Evolutionary conservation across 148 eudicot species (phyloP).

Genomic region (Vaccinium darrowii): DNA sequence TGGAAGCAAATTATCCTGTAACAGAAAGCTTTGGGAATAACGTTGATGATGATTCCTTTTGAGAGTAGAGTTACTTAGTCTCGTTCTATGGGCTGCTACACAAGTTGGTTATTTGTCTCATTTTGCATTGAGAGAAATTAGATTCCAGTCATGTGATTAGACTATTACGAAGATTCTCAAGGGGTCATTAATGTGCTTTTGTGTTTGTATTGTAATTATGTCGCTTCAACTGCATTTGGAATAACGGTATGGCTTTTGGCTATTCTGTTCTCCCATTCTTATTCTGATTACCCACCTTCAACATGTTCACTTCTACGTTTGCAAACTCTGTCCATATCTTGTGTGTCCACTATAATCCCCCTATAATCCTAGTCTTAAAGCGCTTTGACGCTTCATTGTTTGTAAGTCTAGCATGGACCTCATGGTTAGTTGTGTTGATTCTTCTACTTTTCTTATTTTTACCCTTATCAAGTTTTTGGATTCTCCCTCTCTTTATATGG

Average conservation of each 20-base stretch:
- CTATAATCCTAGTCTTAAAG: not conserved
- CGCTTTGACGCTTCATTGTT: not conserved
- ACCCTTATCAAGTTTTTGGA: not conserved
- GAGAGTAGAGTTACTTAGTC: too few species aligned
- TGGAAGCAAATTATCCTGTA: too few species aligned
- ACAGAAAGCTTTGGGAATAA: too few species aligned
- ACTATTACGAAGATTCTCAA: too few species aligned
- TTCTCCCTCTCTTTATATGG: not conserved
- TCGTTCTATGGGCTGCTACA: too few species aligned
- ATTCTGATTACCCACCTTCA: not conserved
- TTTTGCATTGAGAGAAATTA: too few species aligned
- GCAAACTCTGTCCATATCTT: not conserved
- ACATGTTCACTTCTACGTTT: not conserved
- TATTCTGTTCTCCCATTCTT: not conserved
- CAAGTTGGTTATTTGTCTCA: too few species aligned
- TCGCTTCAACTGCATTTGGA: too few species aligned
- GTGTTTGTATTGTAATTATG: too few species aligned
- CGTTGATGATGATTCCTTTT: too few species aligned
- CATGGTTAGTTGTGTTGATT: not conserved
- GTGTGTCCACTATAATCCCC: not conserved
- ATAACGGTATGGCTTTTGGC: not conserved
- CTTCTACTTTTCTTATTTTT: slow-evolving; percentile 1
- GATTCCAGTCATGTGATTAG: too few species aligned
- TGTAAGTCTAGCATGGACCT: not conserved
- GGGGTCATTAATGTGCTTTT: too few species aligned